phyloP scores from a whole-genome alignment of 106 monocot species.

The Amphibolis antarctica region DNA sequence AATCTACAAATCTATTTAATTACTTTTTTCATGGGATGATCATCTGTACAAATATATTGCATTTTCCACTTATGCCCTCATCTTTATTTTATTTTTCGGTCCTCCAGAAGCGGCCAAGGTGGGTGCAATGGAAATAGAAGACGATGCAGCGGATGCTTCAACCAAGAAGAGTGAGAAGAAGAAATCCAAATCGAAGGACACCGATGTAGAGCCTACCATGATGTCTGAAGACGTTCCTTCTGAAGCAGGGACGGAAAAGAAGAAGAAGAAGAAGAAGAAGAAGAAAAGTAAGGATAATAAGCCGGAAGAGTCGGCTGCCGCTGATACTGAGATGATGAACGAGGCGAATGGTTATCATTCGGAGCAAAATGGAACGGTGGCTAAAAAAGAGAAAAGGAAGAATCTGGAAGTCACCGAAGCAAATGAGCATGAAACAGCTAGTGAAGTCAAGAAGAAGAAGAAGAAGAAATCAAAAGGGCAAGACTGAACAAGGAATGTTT shows the following conservation, averaged over 20 bases:
- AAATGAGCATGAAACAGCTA: constrained; percentile 15
- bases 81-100: too few species aligned
- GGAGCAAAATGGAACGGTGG: constrained; percentile 39
- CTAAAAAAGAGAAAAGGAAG: constrained; percentile 51
- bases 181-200: constrained; percentile 36
- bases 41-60: too few species aligned
- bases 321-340: neutral
- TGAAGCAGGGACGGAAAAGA: constrained; percentile 35
- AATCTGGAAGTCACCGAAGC: constrained; percentile 11
- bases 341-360: constrained; percentile 12
- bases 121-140: constrained; percentile 24
- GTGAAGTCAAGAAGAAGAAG: constrained; percentile 52
- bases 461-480: constrained; percentile 35
- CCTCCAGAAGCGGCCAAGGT: too few species aligned
- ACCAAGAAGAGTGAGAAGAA: constrained; percentile 76
- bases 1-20: too few species aligned
- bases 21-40: too few species aligned
- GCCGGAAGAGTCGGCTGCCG: constrained; percentile 5
- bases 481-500: neutral
- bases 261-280: constrained; percentile 39
- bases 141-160: constrained; percentile 17
- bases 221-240: constrained; percentile 19
- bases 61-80: too few species aligned
- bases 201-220: constrained; percentile 13
- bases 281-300: constrained; percentile 71